A percentile compares a stretch with the other conserved stretches of the same genome.
These are phyloP conservation scores for Leccinum rimulosum DNA, from an alignment of 768 basidiomycete genomes.

Conservation along the genomic window DNA sequence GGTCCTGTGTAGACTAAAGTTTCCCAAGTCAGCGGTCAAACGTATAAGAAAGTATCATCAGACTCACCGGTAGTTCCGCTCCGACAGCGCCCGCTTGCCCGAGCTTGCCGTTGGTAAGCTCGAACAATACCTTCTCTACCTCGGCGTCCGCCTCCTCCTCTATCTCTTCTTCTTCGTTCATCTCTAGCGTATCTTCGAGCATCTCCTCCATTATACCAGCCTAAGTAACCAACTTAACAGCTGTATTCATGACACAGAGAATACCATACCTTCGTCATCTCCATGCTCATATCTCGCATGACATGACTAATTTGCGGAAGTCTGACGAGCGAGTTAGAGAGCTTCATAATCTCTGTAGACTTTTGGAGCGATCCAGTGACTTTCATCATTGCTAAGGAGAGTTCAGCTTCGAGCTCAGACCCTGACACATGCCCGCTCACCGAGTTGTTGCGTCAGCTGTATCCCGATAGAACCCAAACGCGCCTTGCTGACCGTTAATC, in stretches of 20 bases:
- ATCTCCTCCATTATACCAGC: constrained; percentile 98
- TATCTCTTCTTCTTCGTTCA: constrained; percentile 92
- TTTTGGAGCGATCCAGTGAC: constrained; percentile 98
- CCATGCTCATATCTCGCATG: constrained; percentile 99
- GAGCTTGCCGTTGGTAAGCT: constrained; percentile 94
- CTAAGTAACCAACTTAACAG: constrained; percentile 39
- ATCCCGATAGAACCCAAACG: constrained; percentile 85
- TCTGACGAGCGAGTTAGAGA: constrained; percentile 89
- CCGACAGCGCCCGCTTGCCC: constrained; percentile 77
- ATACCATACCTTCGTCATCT: constrained; percentile 89
- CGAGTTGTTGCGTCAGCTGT: constrained; percentile 88
- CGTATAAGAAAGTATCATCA: background rate
- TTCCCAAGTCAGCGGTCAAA: constrained; percentile 8
- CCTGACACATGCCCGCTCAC: constrained; percentile 45
- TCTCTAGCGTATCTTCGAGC: constrained; percentile 88
- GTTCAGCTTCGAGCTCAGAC: background rate
- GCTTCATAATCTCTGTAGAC: constrained; percentile 98
- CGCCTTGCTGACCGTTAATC: constrained; percentile 90
- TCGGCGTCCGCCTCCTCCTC: constrained; percentile 97
- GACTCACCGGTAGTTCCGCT: constrained; percentile 72
- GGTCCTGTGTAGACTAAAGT: constrained; percentile 55
- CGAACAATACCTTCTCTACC: constrained; percentile 94
- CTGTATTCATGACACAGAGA: background rate
- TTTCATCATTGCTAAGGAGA: constrained; percentile 80
- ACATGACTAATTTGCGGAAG: constrained; percentile 88